A percentile compares a stretch with the other conserved stretches of the same genome.
These are phyloP conservation scores for Colletotrichum liriopes DNA, from an alignment of 2,329 filamentous ascomycete genomes.

Conservation along the genomic window DNA sequence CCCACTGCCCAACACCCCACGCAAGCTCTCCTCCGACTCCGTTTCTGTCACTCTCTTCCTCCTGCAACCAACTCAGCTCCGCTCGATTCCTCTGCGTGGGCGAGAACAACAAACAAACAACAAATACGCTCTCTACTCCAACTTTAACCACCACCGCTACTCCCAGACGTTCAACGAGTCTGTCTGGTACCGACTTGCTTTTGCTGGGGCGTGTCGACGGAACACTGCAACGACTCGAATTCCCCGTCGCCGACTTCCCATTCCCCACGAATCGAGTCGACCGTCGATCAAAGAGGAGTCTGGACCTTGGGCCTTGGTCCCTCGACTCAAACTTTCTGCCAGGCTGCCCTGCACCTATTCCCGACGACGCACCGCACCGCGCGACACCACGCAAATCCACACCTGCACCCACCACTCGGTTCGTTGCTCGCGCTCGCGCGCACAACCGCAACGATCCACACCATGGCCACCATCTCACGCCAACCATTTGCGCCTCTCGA, in stretches of 20 bases:
- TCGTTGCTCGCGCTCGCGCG: conserved; percentile 22
- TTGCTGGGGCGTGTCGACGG: conserved; percentile 14
- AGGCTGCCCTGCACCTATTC: conserved; percentile 10
- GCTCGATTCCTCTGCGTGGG: conserved; percentile 35
- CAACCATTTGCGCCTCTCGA: conserved; percentile 85
- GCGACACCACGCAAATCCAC: neutral
- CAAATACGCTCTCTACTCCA: conserved; percentile 31
- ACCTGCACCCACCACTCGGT: conserved; percentile 14
- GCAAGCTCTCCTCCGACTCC: conserved; percentile 6
- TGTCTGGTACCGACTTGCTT: conserved; percentile 33
- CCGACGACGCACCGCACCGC: conserved; percentile 8
- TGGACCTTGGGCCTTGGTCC: conserved; percentile 5
- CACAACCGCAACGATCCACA: conserved; percentile 38
- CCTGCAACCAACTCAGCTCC: conserved; percentile 16
- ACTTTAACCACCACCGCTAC: conserved; percentile 1
- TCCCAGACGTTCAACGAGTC: conserved; percentile 16
- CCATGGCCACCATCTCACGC: conserved; percentile 72
- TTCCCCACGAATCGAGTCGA: conserved; percentile 35
- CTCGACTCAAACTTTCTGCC: conserved; percentile 6
- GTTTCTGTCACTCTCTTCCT: conserved; percentile 26
- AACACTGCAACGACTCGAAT: conserved; percentile 14
- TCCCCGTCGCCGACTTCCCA: conserved; percentile 8
- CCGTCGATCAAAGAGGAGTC: conserved; percentile 32
- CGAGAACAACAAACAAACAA: conserved; percentile 42
- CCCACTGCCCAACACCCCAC: conserved; percentile 21